phyloP scores from a whole-genome alignment of 192 early-diverging fungal species.

The Backusella psychrophila region DNA sequence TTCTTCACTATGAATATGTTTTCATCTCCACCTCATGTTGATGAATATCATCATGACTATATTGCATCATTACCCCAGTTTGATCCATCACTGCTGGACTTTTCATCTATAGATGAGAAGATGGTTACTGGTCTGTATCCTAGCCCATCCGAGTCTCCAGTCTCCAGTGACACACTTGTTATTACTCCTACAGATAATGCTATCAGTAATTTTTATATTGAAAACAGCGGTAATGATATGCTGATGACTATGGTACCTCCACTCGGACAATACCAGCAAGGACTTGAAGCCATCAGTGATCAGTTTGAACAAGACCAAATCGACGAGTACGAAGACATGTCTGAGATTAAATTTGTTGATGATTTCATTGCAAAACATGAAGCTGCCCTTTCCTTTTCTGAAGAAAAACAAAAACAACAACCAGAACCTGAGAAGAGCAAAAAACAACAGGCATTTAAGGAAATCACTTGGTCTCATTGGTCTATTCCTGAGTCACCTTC shows the following conservation, averaged over 20 bases:
- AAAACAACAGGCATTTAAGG: background rate
- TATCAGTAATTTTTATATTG: background rate
- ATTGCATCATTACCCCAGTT: constrained; percentile 3
- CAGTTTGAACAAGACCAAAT: background rate
- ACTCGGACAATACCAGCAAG: background rate
- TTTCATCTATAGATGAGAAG: background rate
- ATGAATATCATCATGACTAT: constrained; percentile 3
- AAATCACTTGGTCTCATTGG: constrained; percentile 13
- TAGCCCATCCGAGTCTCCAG: constrained; percentile 14
- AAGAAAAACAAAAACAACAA: background rate
- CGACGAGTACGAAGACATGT: background rate
- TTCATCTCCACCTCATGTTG: constrained; percentile 2
- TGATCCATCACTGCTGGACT: background rate
- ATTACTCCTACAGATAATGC: background rate
- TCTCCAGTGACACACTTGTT: constrained; percentile 1
- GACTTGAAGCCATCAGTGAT: background rate
- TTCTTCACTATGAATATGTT: background rate
- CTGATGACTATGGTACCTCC: constrained; percentile 9
- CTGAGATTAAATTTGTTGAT: constrained; percentile 12
- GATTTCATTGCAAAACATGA: constrained; percentile 21
- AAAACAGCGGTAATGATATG: background rate
- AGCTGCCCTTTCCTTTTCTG: constrained; percentile 5
- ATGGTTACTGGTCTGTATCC: constrained; percentile 8
- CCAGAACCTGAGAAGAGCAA: background rate
- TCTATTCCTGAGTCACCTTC: background rate